A percentile compares a stretch with the other conserved stretches of the same genome.
phyloP scores from a whole-genome alignment of 1,284 basidiomycete genomes.

The Inonotus obliquus region DNA sequence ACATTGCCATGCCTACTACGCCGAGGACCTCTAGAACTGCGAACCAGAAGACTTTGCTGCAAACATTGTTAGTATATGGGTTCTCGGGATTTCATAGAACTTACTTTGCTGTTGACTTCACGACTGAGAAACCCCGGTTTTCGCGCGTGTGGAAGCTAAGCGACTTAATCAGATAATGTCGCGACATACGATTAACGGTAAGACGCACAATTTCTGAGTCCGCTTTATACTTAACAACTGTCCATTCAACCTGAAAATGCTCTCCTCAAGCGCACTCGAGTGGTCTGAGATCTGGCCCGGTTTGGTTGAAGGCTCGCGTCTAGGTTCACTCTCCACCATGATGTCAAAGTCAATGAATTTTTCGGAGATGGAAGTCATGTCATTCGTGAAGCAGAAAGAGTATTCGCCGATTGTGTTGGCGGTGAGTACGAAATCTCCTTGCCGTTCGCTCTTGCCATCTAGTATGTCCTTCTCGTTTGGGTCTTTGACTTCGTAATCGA shows the following conservation, averaged over 20 bases:
- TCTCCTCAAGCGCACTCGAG: constrained; percentile 88
- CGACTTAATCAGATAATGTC: constrained; percentile 18
- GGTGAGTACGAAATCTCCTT: constrained; percentile 96
- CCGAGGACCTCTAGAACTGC: constrained; percentile 73
- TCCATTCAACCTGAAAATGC: constrained; percentile 83
- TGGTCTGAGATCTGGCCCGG: constrained; percentile 85
- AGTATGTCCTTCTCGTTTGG: constrained; percentile 85
- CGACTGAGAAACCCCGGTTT: constrained; percentile 75
- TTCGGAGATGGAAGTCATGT: constrained; percentile 80
- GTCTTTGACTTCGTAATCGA: constrained; percentile 92
- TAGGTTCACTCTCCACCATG: constrained; percentile 94
- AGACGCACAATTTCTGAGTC: constrained; percentile 83
- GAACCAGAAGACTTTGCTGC: constrained; percentile 87
- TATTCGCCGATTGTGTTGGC: constrained; percentile 95
- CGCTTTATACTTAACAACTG: constrained; percentile 84
- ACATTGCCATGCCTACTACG: constrained; percentile 81
- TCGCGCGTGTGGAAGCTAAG: constrained; percentile 77
- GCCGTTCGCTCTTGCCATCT: constrained; percentile 83
- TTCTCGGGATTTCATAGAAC: constrained; percentile 24
- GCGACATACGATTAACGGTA: not conserved
- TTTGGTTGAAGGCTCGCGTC: constrained; percentile 76
- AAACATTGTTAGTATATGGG: constrained; percentile 21
- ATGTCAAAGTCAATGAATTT: constrained; percentile 97
- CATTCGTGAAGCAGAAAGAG: constrained; percentile 97
- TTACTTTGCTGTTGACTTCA: constrained; percentile 75